Percentiles rank a stretch among this genome's conserved stretches.
These are phyloP conservation scores for Triticum aestivum DNA, from an alignment of 176 grass and related monocot species.

Conservation along the genomic window IWGSC_CS_RefSeq_v2.1 NC_057795.1:678272201-678272700, in stretches of 20 bases:
- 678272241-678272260: conserved; percentile 73
- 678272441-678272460: background rate
- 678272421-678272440: background rate
- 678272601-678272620: conserved; percentile 80
- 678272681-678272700: conserved; percentile 54
- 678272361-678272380: background rate
- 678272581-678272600: conserved; percentile 75
- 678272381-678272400: background rate
- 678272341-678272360: background rate
- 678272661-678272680: conserved; percentile 66
- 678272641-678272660: conserved; percentile 71
- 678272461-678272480: background rate
- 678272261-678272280: conserved; percentile 37
- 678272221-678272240: conserved; percentile 71
- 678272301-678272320: background rate
- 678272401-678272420: background rate
- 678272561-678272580: background rate
- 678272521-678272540: background rate
- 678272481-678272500: background rate
- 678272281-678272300: background rate
- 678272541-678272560: background rate
- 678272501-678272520: background rate
- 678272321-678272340: background rate
- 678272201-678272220: conserved; percentile 66
- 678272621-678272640: conserved; percentile 69